A percentile compares a stretch with the other conserved stretches of the same genome.
Evolutionary conservation across 2,329 filamentous ascomycete species (phyloP).

Genomic region (Alternaria ventricosa): DNA sequence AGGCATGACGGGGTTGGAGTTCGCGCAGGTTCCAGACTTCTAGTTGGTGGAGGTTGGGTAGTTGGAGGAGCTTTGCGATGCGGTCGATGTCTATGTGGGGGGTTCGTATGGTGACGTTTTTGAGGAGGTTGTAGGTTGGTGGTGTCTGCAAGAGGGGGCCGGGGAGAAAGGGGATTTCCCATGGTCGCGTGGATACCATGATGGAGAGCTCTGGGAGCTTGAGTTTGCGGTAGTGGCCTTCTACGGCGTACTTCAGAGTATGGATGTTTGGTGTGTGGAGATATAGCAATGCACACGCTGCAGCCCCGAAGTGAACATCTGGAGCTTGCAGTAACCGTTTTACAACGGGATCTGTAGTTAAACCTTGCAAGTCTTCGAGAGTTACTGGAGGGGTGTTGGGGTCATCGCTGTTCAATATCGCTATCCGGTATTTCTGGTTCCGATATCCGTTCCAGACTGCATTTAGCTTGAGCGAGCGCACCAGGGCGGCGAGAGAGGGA

Average conservation of each 20-base stretch:
- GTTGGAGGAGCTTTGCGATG: neutral
- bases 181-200: neutral
- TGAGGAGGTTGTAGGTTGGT: neutral
- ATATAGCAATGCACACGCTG: neutral
- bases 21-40: neutral
- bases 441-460: neutral
- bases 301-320: neutral
- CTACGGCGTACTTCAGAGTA: neutral
- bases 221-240: neutral
- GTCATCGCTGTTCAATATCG: neutral
- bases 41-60: neutral
- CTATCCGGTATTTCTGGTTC: neutral
- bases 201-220: neutral
- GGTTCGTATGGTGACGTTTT: neutral
- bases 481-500: neutral
- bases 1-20: rapidly evolving
- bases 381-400: neutral
- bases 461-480: neutral
- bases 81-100: neutral
- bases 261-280: neutral
- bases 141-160: rapidly evolving
- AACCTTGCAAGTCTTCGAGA: neutral
- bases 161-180: neutral
- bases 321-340: neutral
- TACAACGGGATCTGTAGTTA: neutral